Base-by-base conservation (phyloP, 1,139 yeast genomes). In the Yamadazyma membranifaciens region DNA sequence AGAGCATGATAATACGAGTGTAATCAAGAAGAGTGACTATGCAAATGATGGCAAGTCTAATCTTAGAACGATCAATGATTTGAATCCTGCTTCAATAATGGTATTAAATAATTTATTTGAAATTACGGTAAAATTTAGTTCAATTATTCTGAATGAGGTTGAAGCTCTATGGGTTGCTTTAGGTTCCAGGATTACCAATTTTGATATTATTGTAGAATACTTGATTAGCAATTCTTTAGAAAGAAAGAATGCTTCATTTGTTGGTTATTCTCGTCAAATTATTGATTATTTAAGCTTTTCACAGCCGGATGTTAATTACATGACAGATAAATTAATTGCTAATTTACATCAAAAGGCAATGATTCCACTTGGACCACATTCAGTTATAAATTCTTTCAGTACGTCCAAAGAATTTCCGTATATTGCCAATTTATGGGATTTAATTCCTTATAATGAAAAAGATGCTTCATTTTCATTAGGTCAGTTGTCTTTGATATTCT, bases 91-190 rank as follows among this genome's bases (percentile, higher is more conserved):
- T 9, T 80, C 92, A 1, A 69, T 74, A 35, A 87, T 91, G 96
- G 89, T 91, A 1, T 60, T 92, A 50, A 80, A 78, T 45, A 92
- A 91, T 51, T 63, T 92, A 42, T 81, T 89, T 60, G 97, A 88
- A 52, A 83, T 92, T 34, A 87, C 97, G 0, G 81, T 88, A 33
- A 80, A 80, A 42, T 87, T 83, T 51, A 80, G 91, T 40, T 82
- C 83, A 34, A 69, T 73, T 12, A 80, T 87, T 51, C 87, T 87
- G 37, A 84, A 84, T 52, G 97, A 89, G 52, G 87, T 92, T 9
- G 98, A 91, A 57, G 95, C 95, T 0, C 63, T 92, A 30, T 94
- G 99, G 99, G 88, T 87, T 3, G 94, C 97, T 0, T 68, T 92
- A 30, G 96, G 95, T 1, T 80, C 80, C 40, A 76, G 78, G 30